Base-by-base conservation (phyloP, 768 basidiomycete species). In the Trametes villosa region DNA sequence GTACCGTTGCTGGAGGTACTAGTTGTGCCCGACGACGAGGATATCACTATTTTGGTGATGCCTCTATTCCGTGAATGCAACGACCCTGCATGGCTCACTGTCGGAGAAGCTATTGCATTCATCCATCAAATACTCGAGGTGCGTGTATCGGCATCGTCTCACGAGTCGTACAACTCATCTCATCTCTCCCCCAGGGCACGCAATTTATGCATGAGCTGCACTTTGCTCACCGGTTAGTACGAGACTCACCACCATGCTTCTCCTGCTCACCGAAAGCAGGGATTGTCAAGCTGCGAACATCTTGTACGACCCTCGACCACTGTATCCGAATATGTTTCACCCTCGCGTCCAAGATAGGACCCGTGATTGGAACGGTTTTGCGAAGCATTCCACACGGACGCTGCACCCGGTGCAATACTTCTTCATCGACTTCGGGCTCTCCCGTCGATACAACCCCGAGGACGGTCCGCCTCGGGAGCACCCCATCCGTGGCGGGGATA, bases 41-140 rank as follows among this genome's bases (percentile, higher is more conserved):
- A 63, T 24, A 49, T 50, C 18, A 41, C 26, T n/a, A 44, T 72
- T 4, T 53, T 79, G n/a, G 77, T 77, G 9, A 70, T 75, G 62
- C 77, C 78, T 1, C 55, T 74, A 12, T 45, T 77, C 15, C 66
- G 71, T 1, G 40, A n/a, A 2, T 70, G 58, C 59, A 47, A 72
- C 34, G 57, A 72, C n/a, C 77, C 76, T 2, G 65, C 46, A 2
- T 75, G 77, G 45, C 15, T n/a, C 6, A 46, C 42, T 12, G 5
- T 31, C 3, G 40, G 29, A 4, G 53, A 42, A 18, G 26, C 31
- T 4, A 11, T 53, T 2, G 17, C 53, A 11, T 42, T 31, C 26
- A 17, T 53, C 9, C 4, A 4, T 5, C 47, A 49, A 17, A 30
- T 49, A 3, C 20, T 49, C 6, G 47, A 49, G 47, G 47, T 49